A percentile compares a stretch with the other conserved stretches of the same genome.
Conservation (phyloP, 805 yeast species). For the Yarrowia bubula region DNA sequence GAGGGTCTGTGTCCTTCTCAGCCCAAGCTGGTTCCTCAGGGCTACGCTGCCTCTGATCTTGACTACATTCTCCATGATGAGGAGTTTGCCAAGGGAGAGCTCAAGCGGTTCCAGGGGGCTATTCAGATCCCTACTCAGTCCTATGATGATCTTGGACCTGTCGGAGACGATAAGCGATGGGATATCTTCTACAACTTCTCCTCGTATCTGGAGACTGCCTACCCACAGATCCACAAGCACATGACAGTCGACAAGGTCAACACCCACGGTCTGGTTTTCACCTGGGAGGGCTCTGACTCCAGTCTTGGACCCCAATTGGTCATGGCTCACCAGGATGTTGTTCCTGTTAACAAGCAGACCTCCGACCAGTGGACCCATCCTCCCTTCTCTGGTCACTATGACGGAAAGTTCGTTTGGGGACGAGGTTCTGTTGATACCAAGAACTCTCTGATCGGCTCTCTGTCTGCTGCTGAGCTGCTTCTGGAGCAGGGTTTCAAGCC, state of each 20-base stretch:
- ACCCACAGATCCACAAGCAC: conserved; percentile 51
- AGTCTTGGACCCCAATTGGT: conserved; percentile 61
- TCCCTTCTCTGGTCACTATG: conserved; percentile 68
- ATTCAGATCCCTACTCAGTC: conserved; percentile 64
- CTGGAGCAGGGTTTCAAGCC: conserved; percentile 54
- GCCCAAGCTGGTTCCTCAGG: conserved; percentile 5
- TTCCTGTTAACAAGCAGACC: conserved; percentile 64
- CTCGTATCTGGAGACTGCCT: conserved; percentile 51
- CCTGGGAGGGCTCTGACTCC: conserved; percentile 56
- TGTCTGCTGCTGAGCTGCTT: conserved; percentile 62
- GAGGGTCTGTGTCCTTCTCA: conserved; percentile 16
- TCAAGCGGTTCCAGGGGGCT: conserved; percentile 44
- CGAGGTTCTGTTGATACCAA: conserved; percentile 80
- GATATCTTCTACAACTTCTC: conserved; percentile 51
- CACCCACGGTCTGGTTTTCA: conserved; percentile 59
- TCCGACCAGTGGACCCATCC: conserved; percentile 59
- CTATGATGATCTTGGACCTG: conserved; percentile 52
- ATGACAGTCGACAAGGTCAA: conserved; percentile 58
- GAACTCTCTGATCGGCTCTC: conserved; percentile 59
- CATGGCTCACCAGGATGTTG: conserved; percentile 79
- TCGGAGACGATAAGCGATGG: conserved; percentile 53
- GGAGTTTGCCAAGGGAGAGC: not conserved
- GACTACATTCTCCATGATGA: conserved; percentile 16
- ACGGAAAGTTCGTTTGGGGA: conserved; percentile 67
- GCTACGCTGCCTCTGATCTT: not conserved